Conservation (phyloP, 169 alveolate species). For the Eimeria tenella region DNA sequence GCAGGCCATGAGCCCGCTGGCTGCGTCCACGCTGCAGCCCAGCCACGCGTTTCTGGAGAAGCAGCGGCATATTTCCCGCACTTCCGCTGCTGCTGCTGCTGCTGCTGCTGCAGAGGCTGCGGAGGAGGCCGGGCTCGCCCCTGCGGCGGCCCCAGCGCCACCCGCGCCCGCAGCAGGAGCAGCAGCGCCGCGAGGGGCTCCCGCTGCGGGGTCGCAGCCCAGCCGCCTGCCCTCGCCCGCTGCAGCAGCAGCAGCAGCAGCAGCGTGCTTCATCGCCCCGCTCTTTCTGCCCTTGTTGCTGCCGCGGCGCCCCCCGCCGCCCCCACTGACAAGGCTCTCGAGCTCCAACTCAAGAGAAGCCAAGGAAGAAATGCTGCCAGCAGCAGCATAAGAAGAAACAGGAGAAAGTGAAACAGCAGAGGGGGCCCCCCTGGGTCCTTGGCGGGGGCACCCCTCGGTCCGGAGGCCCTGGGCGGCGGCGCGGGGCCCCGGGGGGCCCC, state of each 20-base stretch:
- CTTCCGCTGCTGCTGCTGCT: slow-evolving; percentile 65
- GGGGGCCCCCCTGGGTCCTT: neutral
- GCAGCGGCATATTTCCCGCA: slow-evolving; percentile 49
- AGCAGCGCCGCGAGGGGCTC: neutral
- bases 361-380: slow-evolving; percentile 54
- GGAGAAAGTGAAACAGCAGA: slow-evolving; percentile 9
- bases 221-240: slow-evolving; percentile 39
- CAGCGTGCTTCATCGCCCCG: slow-evolving; percentile 50
- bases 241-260: slow-evolving; percentile 14
- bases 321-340: slow-evolving; percentile 65
- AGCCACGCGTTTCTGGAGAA: slow-evolving; percentile 32
- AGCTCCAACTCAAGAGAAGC: slow-evolving; percentile 53
- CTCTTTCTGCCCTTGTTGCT: slow-evolving; percentile 46
- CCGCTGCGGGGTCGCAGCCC: slow-evolving; percentile 42
- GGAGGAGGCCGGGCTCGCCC: neutral
- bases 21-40: slow-evolving; percentile 63
- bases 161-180: neutral
- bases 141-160: neutral
- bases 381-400: slow-evolving; percentile 6
- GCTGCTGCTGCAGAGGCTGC: slow-evolving; percentile 26
- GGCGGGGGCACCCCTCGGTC: too few relatives aligned
- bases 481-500: slow-evolving; percentile 15
- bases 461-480: neutral
- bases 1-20: slow-evolving; percentile 75
- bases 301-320: slow-evolving; percentile 71